These are phyloP conservation scores for Meredithiella fracta DNA, from an alignment of 2,329 filamentous ascomycete species.

Conservation along the genomic window DNA sequence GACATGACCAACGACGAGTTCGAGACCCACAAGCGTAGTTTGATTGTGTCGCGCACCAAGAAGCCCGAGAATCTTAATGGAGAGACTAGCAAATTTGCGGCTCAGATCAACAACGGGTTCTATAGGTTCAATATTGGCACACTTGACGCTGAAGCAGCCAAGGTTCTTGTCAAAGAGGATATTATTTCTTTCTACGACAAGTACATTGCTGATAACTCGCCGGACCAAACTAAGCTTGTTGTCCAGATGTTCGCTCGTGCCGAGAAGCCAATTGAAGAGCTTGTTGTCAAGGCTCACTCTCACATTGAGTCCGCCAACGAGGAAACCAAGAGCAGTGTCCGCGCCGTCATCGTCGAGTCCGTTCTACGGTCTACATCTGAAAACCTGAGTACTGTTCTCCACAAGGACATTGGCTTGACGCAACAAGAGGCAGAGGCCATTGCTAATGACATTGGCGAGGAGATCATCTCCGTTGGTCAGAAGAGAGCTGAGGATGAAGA, in stretches of 20 bases:
- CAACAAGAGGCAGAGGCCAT: constrained; percentile 21
- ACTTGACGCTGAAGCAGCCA: constrained; percentile 59
- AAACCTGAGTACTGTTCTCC: constrained; percentile 1
- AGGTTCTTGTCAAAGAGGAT: constrained; percentile 59
- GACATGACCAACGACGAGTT: constrained; percentile 74
- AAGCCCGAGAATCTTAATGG: constrained; percentile 91
- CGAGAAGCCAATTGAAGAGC: constrained; percentile 19
- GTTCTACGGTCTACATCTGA: constrained; percentile 7
- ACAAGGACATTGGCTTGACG: neutral
- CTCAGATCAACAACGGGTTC: constrained; percentile 65
- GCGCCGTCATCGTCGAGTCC: constrained; percentile 11
- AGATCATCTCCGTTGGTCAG: constrained; percentile 21
- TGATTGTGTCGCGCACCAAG: constrained; percentile 74
- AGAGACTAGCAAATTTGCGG: constrained; percentile 60
- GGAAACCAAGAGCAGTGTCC: constrained; percentile 16
- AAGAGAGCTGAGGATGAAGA: constrained; percentile 20
- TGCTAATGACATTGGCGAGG: constrained; percentile 2
- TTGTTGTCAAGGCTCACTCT: constrained; percentile 9
- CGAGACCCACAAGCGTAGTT: constrained; percentile 74
- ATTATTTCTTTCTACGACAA: constrained; percentile 63
- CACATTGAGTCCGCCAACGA: neutral
- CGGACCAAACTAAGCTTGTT: constrained; percentile 61
- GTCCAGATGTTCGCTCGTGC: constrained; percentile 70
- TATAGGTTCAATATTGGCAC: constrained; percentile 84
- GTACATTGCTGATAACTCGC: constrained; percentile 60